Evolutionary conservation across 305 asterid species (phyloP).

Genomic region (Fraxinus nigra): DNA sequence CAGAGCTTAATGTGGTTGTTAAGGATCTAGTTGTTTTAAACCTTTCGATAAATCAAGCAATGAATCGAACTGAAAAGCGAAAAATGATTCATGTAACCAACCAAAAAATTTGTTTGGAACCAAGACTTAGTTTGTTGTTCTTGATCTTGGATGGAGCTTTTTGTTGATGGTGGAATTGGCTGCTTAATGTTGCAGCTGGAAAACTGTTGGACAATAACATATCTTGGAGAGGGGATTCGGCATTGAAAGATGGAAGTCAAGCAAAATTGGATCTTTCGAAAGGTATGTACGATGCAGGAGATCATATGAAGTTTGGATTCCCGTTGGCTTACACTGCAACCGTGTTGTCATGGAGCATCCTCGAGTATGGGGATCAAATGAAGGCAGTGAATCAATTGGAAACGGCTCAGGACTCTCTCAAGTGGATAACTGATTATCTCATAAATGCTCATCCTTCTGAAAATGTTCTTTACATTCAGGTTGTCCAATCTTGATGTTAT

Average conservation of each 20-base stretch:
- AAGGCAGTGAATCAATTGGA: constrained; percentile 57
- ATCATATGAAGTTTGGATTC: constrained; percentile 87
- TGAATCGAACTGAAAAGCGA: neutral
- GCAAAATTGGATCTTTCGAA: constrained; percentile 77
- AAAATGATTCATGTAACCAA: neutral
- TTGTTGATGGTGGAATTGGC: constrained; percentile 14
- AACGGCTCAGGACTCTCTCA: constrained; percentile 67
- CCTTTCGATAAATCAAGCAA: neutral
- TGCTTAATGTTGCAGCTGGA: constrained; percentile 62
- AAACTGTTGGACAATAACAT: constrained; percentile 58
- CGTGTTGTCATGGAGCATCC: constrained; percentile 83
- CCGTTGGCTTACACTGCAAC: constrained; percentile 98
- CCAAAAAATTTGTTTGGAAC: neutral
- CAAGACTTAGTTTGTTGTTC: neutral
- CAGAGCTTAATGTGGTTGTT: neutral
- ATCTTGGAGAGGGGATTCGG: constrained; percentile 92
- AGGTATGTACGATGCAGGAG: constrained; percentile 97
- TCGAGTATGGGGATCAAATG: constrained; percentile 96
- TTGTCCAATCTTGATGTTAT: constrained; percentile 9
- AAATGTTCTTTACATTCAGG: constrained; percentile 85
- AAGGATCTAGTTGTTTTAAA: neutral
- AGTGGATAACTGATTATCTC: constrained; percentile 84
- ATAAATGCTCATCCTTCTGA: constrained; percentile 73
- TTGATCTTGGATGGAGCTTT: constrained; percentile 7
- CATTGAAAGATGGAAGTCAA: constrained; percentile 60